Evolutionary conservation across 2,329 filamentous ascomycete genomes (phyloP), one percentile per base, ranked within the genome.

Genomic region (Claviceps digitariae): DNA sequence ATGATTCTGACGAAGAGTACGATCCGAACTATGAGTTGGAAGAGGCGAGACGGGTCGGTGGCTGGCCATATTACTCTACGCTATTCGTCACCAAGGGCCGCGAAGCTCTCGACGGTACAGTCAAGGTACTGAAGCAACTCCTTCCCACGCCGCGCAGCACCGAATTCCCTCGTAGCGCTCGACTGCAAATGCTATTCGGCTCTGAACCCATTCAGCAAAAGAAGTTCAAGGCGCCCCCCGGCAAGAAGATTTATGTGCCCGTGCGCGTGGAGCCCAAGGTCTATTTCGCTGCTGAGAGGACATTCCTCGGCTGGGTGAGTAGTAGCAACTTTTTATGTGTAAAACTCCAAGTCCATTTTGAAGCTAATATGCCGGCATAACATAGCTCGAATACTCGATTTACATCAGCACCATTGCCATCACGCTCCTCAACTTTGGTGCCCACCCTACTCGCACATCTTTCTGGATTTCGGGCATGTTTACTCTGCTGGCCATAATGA

Each of bases 211-310:
- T 83, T 27, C 74, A 77, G 57, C 73, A 67, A 31, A 79, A 75
- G 66, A 75, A 71, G 60, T 81, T 90, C 72, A 84, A 82, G 65
- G 86, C 87, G 9, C 87, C 87, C 13, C 83, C 81, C 66, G 87
- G 87, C 52, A 91, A 90, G 80, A 87, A 87, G 67, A 97, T 98
- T 55, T 91, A 97, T 63, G 93, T 98, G 25, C 91, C 91, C 15
- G 85, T 97, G 53, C 83, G 93, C 49, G 90, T 98, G 36, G 93
- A 98, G 69, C 93, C 93, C 36, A 98, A 98, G 72, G 93, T 98
- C 50, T 95, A 90, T 69, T 95, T 98, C 66, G 93, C 93, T 23
- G 90, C 90, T 1, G 93, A 98, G 70, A 82, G 93, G 58, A 98
- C 93, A 1, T 98, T 96, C 71, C 78, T 98, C 54, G 87, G 89